These are phyloP conservation scores for Begonia loranthoides DNA, from an alignment of 306 rosid species.

Conservation along the genomic window DNA sequence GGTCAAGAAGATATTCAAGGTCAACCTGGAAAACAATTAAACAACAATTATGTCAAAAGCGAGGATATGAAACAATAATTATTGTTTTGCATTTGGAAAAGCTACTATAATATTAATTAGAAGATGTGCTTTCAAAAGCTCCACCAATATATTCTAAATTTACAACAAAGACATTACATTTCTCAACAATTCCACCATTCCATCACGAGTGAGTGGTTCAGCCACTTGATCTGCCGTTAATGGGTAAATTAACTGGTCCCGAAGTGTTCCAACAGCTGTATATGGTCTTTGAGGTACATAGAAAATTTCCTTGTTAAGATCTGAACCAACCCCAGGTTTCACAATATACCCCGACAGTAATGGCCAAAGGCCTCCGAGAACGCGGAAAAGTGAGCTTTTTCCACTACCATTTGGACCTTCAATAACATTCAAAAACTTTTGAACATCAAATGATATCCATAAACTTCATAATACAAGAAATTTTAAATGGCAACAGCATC, in stretches of 20 bases:
- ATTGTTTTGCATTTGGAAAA: too few species aligned
- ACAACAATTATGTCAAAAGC: constrained; percentile 5
- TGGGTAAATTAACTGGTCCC: constrained; percentile 97
- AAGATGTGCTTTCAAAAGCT: background rate
- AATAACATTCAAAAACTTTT: constrained; percentile 13
- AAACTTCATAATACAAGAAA: background rate
- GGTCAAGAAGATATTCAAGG: constrained; percentile 86
- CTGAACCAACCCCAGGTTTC: constrained; percentile 95
- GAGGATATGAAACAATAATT: background rate
- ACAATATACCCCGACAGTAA: constrained; percentile 82
- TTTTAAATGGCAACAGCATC: background rate
- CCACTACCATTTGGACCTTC: constrained; percentile 99
- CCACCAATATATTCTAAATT: background rate
- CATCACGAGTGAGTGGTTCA: constrained; percentile 60
- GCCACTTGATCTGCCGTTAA: constrained; percentile 61
- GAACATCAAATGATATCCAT: constrained; percentile 10
- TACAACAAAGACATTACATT: constrained; percentile 6
- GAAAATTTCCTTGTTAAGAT: constrained; percentile 96
- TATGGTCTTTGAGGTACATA: constrained; percentile 99
- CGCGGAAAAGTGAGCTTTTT: constrained; percentile 97
- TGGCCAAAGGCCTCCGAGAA: constrained; percentile 99
- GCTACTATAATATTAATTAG: background rate
- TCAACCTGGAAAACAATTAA: constrained; percentile 62
- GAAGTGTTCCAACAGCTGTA: constrained; percentile 97
- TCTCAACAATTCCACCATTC: constrained; percentile 77